Evolutionary conservation across 1,284 basidiomycete species (phyloP).

Genomic region (Microbotryum violaceum): DNA sequence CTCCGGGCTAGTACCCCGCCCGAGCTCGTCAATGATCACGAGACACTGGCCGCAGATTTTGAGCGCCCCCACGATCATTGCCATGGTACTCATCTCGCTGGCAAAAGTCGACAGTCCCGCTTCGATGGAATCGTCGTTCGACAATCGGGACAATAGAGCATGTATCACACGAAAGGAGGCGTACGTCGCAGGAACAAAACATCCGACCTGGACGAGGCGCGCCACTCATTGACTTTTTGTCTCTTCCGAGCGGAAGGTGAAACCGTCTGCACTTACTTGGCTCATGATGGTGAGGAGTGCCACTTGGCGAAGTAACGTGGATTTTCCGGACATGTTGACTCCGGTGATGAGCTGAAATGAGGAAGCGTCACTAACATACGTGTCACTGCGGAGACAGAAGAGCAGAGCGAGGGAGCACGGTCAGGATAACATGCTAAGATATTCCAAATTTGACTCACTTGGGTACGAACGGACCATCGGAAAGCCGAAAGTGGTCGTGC

Average conservation of each 20-base stretch:
- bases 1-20: constrained; percentile 43
- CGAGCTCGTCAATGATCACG: constrained; percentile 82
- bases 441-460: constrained; percentile 21
- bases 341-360: constrained; percentile 67
- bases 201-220: constrained; percentile 27
- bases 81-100: constrained; percentile 78
- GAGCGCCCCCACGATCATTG: constrained; percentile 68
- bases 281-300: constrained; percentile 77
- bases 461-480: constrained; percentile 50
- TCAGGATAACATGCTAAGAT: neutral
- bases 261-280: constrained; percentile 10
- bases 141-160: constrained; percentile 72
- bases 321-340: constrained; percentile 85
- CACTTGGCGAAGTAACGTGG: constrained; percentile 80
- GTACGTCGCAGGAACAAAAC: constrained; percentile 71
- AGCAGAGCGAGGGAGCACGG: neutral
- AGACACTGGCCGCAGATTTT: constrained; percentile 50
- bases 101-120: constrained; percentile 79
- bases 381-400: constrained; percentile 63
- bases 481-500: constrained; percentile 62
- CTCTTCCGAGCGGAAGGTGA: neutral
- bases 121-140: constrained; percentile 76
- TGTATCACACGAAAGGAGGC: constrained; percentile 66
- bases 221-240: neutral
- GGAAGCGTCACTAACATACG: constrained; percentile 69